phyloP scores from a whole-genome alignment of 2,329 filamentous ascomycete genomes.

The Paraphoma chrysanthemicola region DNA sequence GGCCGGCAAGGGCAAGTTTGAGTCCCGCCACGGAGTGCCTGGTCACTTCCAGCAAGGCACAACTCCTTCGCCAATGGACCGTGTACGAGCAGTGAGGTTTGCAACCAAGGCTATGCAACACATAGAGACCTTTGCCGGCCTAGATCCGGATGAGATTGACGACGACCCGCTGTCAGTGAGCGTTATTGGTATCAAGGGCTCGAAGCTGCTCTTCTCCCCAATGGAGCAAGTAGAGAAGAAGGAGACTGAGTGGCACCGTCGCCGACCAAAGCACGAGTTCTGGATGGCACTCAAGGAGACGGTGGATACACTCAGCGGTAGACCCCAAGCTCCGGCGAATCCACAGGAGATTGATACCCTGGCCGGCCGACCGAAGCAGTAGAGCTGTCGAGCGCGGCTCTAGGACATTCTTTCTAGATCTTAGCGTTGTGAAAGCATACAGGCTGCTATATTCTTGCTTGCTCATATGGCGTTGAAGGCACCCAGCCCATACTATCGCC shows the following conservation, averaged over 20 bases:
- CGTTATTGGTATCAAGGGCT: conserved; percentile 93
- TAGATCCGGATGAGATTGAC: conserved; percentile 71
- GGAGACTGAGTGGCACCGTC: conserved; percentile 92
- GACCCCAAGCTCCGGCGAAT: conserved; percentile 24
- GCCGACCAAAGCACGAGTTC: conserved; percentile 82
- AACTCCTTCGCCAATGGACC: conserved; percentile 88
- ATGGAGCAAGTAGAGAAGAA: conserved; percentile 80
- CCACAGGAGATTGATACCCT: conserved; percentile 28
- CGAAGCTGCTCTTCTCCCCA: conserved; percentile 83
- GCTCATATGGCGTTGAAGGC: conserved; percentile 4
- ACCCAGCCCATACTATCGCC: not conserved
- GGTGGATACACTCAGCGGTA: conserved; percentile 82
- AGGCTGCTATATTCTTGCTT: not conserved
- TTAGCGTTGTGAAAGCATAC: not conserved
- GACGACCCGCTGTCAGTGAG: conserved; percentile 75
- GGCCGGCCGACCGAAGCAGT: conserved; percentile 22
- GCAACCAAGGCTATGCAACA: conserved; percentile 95
- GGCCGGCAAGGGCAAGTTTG: conserved; percentile 89
- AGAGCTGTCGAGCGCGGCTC: not conserved
- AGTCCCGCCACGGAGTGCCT: conserved; percentile 76
- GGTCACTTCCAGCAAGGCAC: conserved; percentile 53
- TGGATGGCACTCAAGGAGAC: conserved; percentile 83
- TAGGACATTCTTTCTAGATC: too few relatives aligned
- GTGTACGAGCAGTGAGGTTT: conserved; percentile 87
- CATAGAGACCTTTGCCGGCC: conserved; percentile 76